Base-by-base conservation (phyloP, 768 basidiomycete genomes). In the Suillus variegatus region DNA sequence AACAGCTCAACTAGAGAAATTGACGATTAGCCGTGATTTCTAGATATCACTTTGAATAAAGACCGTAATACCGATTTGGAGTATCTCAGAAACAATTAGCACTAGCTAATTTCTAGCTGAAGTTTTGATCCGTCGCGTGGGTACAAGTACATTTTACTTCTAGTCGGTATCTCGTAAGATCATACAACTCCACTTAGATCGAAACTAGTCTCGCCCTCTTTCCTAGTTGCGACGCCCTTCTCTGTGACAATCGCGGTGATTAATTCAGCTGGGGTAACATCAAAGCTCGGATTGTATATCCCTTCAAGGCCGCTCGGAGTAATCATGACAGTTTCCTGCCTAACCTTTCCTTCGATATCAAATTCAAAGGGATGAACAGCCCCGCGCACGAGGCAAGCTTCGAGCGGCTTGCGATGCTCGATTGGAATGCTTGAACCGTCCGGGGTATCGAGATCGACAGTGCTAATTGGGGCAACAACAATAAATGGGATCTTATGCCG, bases 221-320 rank as follows among this genome's bases (percentile, higher is more conserved):
- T 78, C 72, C 89, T 90, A 65, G 90, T 86, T 4, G 93, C 94
- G 40, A 97, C 94, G 8, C 97, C 95, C 70, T 92, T 94, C 80
- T 99, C 97, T 3, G 95, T 98, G 14, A 96, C 95, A 60, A 99
- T 92, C 38, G 92, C 93, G n/a, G 89, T 92, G 68, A 99, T 97
- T 51, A 98, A 80, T 65, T 92, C 90, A 3, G 95, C 94, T 0
- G 96, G 95, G 0, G 97, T 98, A 18, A 99, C 95, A 74, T 99
- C 97, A 77, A 98, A 99, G 68, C 93, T 94, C 1, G 97, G 95
- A 76, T 97, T 99, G 76, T 95, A 97, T 47, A 94, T 80, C 13
- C 72, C 79, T 54, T 85, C 82, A 36, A 90, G 73, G 16, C 81
- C 83, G 25, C 79, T 74, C 0, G 95, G 94, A 0, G 95, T 95